Percentiles rank a stretch among this genome's conserved stretches.
phyloP scores from a whole-genome alignment of 164 flowering plant species.

The Sedum album region DNA sequence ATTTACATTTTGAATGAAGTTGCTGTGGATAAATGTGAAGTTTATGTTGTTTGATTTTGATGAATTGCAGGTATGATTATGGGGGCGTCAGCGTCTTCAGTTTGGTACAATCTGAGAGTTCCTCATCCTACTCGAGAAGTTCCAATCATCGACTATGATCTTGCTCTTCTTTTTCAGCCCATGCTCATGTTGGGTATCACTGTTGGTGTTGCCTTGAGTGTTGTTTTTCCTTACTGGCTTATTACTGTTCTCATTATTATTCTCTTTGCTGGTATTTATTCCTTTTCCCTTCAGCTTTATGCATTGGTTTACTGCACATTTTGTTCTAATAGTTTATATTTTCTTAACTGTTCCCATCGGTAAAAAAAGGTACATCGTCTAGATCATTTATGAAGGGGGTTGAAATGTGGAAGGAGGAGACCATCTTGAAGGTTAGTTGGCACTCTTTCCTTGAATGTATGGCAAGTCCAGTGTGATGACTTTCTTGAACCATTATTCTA shows the following conservation, averaged over 20 bases:
- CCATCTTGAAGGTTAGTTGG: constrained; percentile 48
- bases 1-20: not conserved
- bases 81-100: constrained; percentile 88
- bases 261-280: constrained; percentile 58
- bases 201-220: constrained; percentile 75
- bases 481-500: not conserved
- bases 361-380: constrained; percentile 65
- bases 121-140: constrained; percentile 73
- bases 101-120: constrained; percentile 87
- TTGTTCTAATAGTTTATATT: not conserved
- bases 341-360: not conserved
- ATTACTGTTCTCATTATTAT: constrained; percentile 87
- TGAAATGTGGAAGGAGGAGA: constrained; percentile 92
- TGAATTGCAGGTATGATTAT: constrained; percentile 84
- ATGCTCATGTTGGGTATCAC: constrained; percentile 94
- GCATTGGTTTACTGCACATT: not conserved
- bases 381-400: constrained; percentile 69
- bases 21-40: not conserved
- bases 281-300: not conserved
- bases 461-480: not conserved
- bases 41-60: not conserved
- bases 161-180: constrained; percentile 91
- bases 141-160: constrained; percentile 84
- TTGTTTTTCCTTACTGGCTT: constrained; percentile 95
- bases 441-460: not conserved